Conservation (phyloP, 1,284 basidiomycete genomes). For the Heterobasidion parviporum region DNA sequence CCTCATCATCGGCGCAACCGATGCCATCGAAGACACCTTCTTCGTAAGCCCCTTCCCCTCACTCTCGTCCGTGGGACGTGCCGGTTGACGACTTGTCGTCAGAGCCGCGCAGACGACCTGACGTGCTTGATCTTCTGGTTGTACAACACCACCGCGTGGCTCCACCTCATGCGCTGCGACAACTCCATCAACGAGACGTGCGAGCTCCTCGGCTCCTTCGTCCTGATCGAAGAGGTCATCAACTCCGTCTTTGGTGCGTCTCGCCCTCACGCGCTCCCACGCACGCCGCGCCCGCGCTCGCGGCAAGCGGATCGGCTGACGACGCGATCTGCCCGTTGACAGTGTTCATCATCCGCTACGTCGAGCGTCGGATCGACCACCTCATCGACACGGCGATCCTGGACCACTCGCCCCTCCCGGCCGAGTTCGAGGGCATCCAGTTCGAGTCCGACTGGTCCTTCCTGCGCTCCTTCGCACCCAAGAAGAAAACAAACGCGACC, state of each 20-base stretch:
- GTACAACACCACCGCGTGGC: conserved; percentile 83
- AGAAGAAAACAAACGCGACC: conserved; percentile 39
- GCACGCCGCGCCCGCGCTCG: not conserved
- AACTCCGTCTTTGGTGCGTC: conserved; percentile 86
- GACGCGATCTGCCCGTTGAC: conserved; percentile 9
- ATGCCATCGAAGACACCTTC: conserved; percentile 86
- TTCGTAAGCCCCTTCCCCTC: conserved; percentile 54
- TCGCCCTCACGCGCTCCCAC: not conserved
- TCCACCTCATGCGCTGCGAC: conserved; percentile 88
- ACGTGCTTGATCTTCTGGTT: conserved; percentile 91
- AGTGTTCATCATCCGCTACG: conserved; percentile 94
- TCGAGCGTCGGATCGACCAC: conserved; percentile 83
- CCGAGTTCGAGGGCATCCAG: conserved; percentile 75
- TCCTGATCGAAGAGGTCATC: conserved; percentile 79
- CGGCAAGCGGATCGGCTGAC: not conserved
- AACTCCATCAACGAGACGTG: conserved; percentile 66
- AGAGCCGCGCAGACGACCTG: conserved; percentile 81
- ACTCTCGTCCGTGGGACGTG: not conserved
- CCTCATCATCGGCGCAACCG: conserved; percentile 83
- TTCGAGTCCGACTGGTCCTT: conserved; percentile 98
- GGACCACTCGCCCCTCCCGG: conserved; percentile 75
- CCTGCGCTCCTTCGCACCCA: conserved; percentile 66
- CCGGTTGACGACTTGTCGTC: conserved; percentile 8
- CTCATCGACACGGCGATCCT: conserved; percentile 80
- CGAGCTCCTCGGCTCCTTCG: conserved; percentile 73